Evolutionary conservation across 495 filamentous ascomycete genomes (phyloP), one percentile per base, ranked within the genome.

Genomic region (Hyaloscypha hepaticicola): DNA sequence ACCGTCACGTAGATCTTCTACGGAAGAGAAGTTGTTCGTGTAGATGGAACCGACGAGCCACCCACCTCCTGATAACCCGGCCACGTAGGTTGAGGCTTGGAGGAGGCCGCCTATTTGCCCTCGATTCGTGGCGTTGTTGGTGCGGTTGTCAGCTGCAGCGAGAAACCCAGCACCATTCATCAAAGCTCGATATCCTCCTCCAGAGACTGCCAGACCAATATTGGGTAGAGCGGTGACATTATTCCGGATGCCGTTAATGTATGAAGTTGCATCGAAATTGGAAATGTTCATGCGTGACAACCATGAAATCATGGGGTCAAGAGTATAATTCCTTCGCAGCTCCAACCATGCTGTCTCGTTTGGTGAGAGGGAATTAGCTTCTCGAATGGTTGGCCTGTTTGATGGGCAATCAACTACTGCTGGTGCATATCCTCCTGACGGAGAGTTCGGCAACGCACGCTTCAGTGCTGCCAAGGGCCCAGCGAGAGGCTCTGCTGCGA

Each of bases 1-100:
- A 22, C 82, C 82, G 33, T 85, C 74, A 31, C 87, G 83, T 63
- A 96, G 82, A 45, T 73, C 73, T 31, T 83, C 72, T 49, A 97
- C 82, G 19, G 85, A 88, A 33, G 88, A 89, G 78, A 93, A 98
- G 76, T 97, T 98, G 78, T 97, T 98, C 64, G 88, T 79, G 70
- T 86, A 95, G 21, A 98, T 83, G 29, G 89, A 92, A 7, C 90
- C 90, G 12, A 97, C 84, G 12, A 97, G 77, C 94, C 94, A 98
- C 14, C 87, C 85, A 58, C 94, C 95, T 33, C 94, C 94, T 19
- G 90, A 93, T 22, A 97, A 80, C 34, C 91, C 94, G 21, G 92
- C 80, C 19, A 97, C 66, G 73, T 98, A 98, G 0, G 92, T 97
- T 3, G 89, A 76, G 1, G 89, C 81, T 78, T 98, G 94, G 38